Evolutionary conservation across 208 protist species (phyloP), one percentile per base, ranked within the genome.

Genomic region (Tritrichomonas musculus): DNA sequence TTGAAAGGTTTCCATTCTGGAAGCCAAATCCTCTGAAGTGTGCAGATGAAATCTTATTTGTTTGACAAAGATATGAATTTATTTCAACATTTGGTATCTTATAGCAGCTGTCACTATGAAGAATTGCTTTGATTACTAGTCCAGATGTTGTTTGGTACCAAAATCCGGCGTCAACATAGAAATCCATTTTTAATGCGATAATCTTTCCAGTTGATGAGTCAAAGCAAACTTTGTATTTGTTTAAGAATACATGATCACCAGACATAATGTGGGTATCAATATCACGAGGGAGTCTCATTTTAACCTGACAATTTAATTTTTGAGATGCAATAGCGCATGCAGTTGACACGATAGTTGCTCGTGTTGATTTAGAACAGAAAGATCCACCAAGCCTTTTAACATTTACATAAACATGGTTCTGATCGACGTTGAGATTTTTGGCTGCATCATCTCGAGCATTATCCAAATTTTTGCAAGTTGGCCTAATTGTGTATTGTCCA

Each of bases 291-390:
- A 97, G 92, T 49, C 95, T 55, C 22, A 97, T 66, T 65, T 94
- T 92, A n/a, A 98, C 95, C 27, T 96, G 96, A 22, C 92, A 30
- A 65, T 93, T 92, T 0, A 93, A 41, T 50, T 95, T 93, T 25
- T 94, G 36, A 0, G 97, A 96, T 1, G 96, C 96, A 22, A 98
- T 92, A 4, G 97, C 96, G 17, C 93, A 95, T n/a, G 95, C 94
- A 60, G 66, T 92, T 88, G 96, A 66, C 25, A 96, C 33, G 47
- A 94, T 94, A 13, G 94, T 94, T 36, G 94, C 94, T 30, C 96
- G 93, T 27, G 97, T 96, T 92, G 98, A 96, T 94, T 98, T 98
- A 25, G 97, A 97, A 93, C 97, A 97, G 94, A 98, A 98, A 30
- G 97, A 97, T 82, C 97, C 97, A 92, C 97, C 97, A 22, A 97